A percentile compares a stretch with the other conserved stretches of the same genome.
phyloP scores from a whole-genome alignment of 768 basidiomycete species.

The Boletus vinaceobasis region DNA sequence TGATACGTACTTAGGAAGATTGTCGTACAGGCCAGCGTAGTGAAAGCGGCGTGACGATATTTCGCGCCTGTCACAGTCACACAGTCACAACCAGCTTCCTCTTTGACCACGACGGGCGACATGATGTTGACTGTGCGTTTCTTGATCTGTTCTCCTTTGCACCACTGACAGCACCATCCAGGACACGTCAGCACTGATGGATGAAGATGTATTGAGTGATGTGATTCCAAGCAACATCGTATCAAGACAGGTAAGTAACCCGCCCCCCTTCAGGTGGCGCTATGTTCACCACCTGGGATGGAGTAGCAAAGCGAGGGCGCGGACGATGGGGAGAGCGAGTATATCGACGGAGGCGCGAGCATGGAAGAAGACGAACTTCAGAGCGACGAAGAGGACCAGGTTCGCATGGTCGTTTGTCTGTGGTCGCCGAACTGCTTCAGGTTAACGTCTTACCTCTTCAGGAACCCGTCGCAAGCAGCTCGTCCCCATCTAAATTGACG shows the following conservation, averaged over 20 bases:
- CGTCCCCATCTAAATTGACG: constrained; percentile 31
- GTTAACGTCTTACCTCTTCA: constrained; percentile 5
- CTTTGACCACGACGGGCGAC: constrained; percentile 22
- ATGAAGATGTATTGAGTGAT: constrained; percentile 87
- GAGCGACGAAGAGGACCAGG: constrained; percentile 48
- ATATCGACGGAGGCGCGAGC: constrained; percentile 49
- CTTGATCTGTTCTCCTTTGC: background rate
- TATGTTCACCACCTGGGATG: constrained; percentile 26
- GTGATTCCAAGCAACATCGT: constrained; percentile 89
- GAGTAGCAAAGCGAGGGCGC: constrained; percentile 60
- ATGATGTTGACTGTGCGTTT: constrained; percentile 24
- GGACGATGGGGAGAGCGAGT: constrained; percentile 72
- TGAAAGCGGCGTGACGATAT: constrained; percentile 6
- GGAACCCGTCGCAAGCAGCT: constrained; percentile 20
- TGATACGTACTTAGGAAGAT: too few relatives aligned
- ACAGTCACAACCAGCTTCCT: constrained; percentile 14
- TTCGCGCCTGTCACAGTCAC: constrained; percentile 24
- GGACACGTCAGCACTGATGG: constrained; percentile 29
- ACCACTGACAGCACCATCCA: constrained; percentile 6
- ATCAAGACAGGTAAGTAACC: constrained; percentile 67
- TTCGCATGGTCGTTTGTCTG: constrained; percentile 3
- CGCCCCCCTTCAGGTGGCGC: background rate
- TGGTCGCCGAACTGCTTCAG: background rate
- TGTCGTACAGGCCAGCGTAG: background rate
- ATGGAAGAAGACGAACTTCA: constrained; percentile 62